A percentile compares a stretch with the other conserved stretches of the same genome.
Conservation (phyloP, 2,329 filamentous ascomycete species). For the Neofusicoccum laricinum region DNA sequence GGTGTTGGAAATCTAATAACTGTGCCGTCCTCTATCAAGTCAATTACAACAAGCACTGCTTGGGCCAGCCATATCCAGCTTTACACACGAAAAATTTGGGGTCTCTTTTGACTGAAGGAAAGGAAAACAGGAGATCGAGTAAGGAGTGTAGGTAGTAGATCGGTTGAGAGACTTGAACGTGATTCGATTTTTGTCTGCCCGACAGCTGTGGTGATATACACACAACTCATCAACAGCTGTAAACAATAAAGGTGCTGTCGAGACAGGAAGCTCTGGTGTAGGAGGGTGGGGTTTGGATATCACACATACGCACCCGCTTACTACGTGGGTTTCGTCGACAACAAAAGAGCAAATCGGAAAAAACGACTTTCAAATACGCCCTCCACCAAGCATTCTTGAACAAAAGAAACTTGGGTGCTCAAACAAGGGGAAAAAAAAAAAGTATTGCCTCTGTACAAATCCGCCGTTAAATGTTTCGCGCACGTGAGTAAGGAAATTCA, state of each 20-base stretch:
- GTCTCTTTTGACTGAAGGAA: slow-evolving; percentile 10
- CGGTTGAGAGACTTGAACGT: slow-evolving; percentile 1
- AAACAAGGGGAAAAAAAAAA: background rate
- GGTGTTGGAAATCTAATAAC: background rate
- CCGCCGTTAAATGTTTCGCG: slow-evolving; percentile 11
- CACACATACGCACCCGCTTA: slow-evolving; percentile 12
- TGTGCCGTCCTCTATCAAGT: slow-evolving; percentile 13
- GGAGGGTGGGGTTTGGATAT: slow-evolving; percentile 8
- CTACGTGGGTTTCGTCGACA: slow-evolving; percentile 12
- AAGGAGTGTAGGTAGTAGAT: slow-evolving; percentile 8
- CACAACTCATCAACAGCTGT: background rate
- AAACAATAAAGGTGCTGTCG: background rate
- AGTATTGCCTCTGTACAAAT: slow-evolving; percentile 4
- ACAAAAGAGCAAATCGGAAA: slow-evolving; percentile 12
- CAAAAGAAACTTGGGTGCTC: slow-evolving; percentile 11
- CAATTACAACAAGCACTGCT: slow-evolving; percentile 13
- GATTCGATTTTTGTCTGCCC: slow-evolving; percentile 12
- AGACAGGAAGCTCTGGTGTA: slow-evolving; percentile 2
- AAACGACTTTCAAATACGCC: slow-evolving; percentile 9
- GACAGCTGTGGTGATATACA: background rate
- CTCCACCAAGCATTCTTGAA: slow-evolving; percentile 9
- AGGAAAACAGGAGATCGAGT: slow-evolving; percentile 12
- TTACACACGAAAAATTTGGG: background rate
- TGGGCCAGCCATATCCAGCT: slow-evolving; percentile 10
- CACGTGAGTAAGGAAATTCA: slow-evolving; percentile 10